phyloP scores from a whole-genome alignment of 768 basidiomycete genomes.

The Kwoniella heveanensis region DNA sequence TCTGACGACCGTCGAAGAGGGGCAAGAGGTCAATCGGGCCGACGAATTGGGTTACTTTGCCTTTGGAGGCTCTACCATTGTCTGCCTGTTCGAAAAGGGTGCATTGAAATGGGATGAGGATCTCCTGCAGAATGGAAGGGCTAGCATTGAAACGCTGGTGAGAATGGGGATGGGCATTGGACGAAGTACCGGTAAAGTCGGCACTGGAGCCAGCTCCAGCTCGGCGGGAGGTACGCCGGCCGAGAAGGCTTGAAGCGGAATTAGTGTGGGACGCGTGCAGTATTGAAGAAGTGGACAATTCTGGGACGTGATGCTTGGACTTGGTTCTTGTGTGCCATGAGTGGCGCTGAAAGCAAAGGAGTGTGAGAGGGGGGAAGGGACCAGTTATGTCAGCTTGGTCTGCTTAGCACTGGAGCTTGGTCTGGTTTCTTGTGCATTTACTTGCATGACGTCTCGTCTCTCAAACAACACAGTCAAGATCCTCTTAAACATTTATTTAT shows the following conservation, averaged over 20 bases:
- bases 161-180: conserved; percentile 87
- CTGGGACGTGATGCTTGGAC: too few relatives aligned
- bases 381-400: too few relatives aligned
- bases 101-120: conserved; percentile 90
- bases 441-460: too few relatives aligned
- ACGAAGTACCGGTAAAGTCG: conserved; percentile 17
- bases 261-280: background rate
- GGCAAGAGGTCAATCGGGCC: conserved; percentile 75
- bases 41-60: conserved; percentile 94
- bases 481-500: too few relatives aligned
- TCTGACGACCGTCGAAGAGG: conserved; percentile 79
- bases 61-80: conserved; percentile 92
- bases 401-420: too few relatives aligned
- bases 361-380: too few relatives aligned
- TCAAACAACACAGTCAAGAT: too few relatives aligned
- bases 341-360: too few relatives aligned
- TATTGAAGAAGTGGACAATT: too few relatives aligned
- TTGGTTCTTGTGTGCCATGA: too few relatives aligned
- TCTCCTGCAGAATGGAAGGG: conserved; percentile 76
- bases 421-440: too few relatives aligned
- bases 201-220: background rate
- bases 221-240: conserved; percentile 5
- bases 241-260: background rate
- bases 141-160: conserved; percentile 85
- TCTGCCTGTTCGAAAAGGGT: conserved; percentile 83